Percentiles rank a stretch among this genome's conserved stretches.
Evolutionary conservation across 2,329 filamentous ascomycete genomes (phyloP).

Genomic region (Colletotrichum musae): DNA sequence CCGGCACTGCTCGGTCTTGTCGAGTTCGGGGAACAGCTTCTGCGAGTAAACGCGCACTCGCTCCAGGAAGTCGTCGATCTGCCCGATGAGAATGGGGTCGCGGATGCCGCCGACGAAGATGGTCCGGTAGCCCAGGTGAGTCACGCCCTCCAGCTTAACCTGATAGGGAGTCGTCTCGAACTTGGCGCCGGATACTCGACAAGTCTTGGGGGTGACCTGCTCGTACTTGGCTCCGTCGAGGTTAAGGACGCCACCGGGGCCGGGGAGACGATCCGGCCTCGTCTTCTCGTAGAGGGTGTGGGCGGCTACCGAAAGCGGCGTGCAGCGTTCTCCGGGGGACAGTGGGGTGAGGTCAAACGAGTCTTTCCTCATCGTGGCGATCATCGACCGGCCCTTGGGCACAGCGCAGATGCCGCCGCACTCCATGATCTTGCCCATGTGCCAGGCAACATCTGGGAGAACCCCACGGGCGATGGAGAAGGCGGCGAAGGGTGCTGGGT

Average conservation of each 20-base stretch:
- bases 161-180: constrained; percentile 56
- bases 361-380: constrained; percentile 56
- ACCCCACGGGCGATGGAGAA: constrained; percentile 44
- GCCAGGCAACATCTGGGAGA: constrained; percentile 45
- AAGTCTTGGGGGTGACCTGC: constrained; percentile 53
- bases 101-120: constrained; percentile 62
- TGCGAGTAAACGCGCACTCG: constrained; percentile 43
- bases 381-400: constrained; percentile 60
- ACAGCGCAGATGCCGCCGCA: constrained; percentile 64
- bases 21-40: constrained; percentile 44
- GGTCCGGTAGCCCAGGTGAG: constrained; percentile 58
- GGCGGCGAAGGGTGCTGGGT: constrained; percentile 57
- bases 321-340: constrained; percentile 58
- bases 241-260: constrained; percentile 64
- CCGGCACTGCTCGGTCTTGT: constrained; percentile 50
- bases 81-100: constrained; percentile 61
- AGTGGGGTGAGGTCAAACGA: constrained; percentile 64
- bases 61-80: constrained; percentile 55
- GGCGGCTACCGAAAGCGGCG: constrained; percentile 63
- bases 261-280: constrained; percentile 63
- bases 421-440: constrained; percentile 72
- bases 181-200: constrained; percentile 56
- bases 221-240: constrained; percentile 58
- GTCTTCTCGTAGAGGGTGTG: constrained; percentile 70
- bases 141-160: constrained; percentile 65